Conservation (phyloP, 1,139 yeast genomes). For the Geotrichum aggregatum region DNA sequence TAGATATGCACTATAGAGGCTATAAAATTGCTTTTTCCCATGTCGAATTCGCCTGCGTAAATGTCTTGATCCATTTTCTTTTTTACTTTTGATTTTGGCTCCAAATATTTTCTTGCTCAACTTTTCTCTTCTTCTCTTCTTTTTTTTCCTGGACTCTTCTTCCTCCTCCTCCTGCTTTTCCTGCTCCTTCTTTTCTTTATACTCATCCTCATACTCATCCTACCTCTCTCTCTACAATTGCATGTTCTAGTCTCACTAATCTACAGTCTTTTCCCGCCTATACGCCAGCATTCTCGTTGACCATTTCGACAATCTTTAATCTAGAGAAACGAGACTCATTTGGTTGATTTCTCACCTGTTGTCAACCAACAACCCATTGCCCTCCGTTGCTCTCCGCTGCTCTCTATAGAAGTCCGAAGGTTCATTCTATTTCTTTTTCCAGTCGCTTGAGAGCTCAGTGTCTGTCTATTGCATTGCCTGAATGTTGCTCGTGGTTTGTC, state of each 20-base stretch:
- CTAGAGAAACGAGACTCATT: background rate
- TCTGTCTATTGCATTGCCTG: background rate
- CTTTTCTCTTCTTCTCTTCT: constrained; percentile 4
- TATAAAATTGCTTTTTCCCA: too few relatives aligned
- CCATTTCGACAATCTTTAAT: background rate
- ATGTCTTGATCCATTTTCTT: background rate
- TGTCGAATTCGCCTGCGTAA: too few relatives aligned
- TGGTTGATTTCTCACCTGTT: background rate
- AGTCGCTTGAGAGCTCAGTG: too few relatives aligned
- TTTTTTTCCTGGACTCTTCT: background rate
- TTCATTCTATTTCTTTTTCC: too few relatives aligned
- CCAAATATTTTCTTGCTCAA: background rate
- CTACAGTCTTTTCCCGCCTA: background rate
- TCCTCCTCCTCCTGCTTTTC: background rate
- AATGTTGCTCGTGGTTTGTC: background rate
- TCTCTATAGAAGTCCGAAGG: background rate
- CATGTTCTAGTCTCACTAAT: background rate
- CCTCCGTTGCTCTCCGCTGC: background rate
- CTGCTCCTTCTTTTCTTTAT: background rate
- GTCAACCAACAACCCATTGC: too few relatives aligned
- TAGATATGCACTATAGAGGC: too few relatives aligned
- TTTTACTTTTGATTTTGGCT: background rate
- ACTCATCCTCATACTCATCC: background rate
- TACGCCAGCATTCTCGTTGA: background rate
- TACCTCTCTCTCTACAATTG: background rate